Evolutionary conservation across 345 rosid species (phyloP).

Genomic region (Aquilaria malaccensis): DNA sequence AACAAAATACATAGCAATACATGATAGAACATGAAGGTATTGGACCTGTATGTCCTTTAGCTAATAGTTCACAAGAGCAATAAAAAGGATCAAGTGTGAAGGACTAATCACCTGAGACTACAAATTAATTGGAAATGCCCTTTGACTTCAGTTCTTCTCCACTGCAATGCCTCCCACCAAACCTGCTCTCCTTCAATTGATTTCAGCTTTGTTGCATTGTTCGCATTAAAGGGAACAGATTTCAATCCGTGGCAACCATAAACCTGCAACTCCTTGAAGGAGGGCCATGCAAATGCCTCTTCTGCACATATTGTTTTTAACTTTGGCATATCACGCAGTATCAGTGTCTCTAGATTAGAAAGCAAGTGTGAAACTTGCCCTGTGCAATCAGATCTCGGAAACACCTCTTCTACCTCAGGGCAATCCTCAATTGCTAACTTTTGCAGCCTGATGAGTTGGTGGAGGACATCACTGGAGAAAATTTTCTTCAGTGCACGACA

Average conservation of each 20-base stretch:
- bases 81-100: not conserved
- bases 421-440: slow-evolving; percentile 21
- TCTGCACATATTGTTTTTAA: slow-evolving; percentile 14
- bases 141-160: slow-evolving; percentile 2
- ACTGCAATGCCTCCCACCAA: slow-evolving; percentile 13
- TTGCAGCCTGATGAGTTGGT: slow-evolving; percentile 17
- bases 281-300: slow-evolving; percentile 18
- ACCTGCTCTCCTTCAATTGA: slow-evolving; percentile 3
- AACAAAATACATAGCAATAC: too few relatives aligned
- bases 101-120: slow-evolving; percentile 2
- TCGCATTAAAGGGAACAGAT: slow-evolving; percentile 15
- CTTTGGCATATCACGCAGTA: slow-evolving; percentile 20
- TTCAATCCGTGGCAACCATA: slow-evolving; percentile 12
- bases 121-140: slow-evolving; percentile 7
- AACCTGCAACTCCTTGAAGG: slow-evolving; percentile 11
- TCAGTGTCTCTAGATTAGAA: slow-evolving; percentile 15
- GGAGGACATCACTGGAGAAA: slow-evolving; percentile 14
- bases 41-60: too few relatives aligned
- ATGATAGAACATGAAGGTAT: too few relatives aligned
- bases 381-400: slow-evolving; percentile 3
- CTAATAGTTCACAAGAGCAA: not conserved
- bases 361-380: slow-evolving; percentile 5
- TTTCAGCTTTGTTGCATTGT: slow-evolving; percentile 6
- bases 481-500: slow-evolving; percentile 16
- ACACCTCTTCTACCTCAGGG: slow-evolving; percentile 17